Base-by-base conservation (phyloP, 768 basidiomycete genomes). In the Butyriboletus loyo region DNA sequence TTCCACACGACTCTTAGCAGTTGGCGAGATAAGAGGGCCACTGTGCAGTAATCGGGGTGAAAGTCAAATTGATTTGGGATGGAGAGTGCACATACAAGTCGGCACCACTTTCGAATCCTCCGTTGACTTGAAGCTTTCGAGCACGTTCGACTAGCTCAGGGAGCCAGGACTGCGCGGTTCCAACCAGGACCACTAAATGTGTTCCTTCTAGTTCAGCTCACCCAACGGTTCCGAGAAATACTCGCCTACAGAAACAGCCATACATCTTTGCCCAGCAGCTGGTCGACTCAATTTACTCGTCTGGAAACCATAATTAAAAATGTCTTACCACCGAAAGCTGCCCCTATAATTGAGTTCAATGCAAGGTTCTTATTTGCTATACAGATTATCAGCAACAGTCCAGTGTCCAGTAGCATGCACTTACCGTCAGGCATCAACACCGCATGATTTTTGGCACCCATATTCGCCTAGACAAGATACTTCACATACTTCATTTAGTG, bases 371-470 rank as follows among this genome's bases (percentile, higher is more conserved):
- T 91, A 74, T 96, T 98, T 21, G 94, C 94, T 89, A 49, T 17
- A 36, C 17, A 24, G 7, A 40, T 22, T 21, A 38, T 60, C 41
- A 56, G 48, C 28, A 45, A 37, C 7, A 15, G 7, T 30, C n/a
- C 27, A 31, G 9, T 25, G n/a, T 28, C 30, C 36, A 51, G 27
- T 49, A 8, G 27, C 27, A 22, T 28, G 22, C 21, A 64, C 78
- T 50, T 55, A 95, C 93, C 91, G 71, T 97, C 94, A 19, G 92
- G 89, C 91, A 96, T 93, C 60, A 96, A 68, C 14, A 96, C 81
- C 17, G 86, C 92, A 69, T 96, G 94, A 62, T 96, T 98, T 76
- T 99, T 99, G 27, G 96, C 96, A n/a, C 96, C 96, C 70, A 98
- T 72, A 61, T 89, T 88, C 10, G 86, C 84, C 73, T 86, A 25